Evolutionary conservation across 306 rosid species (phyloP).

Genomic region (Ormosia emarginata): DNA sequence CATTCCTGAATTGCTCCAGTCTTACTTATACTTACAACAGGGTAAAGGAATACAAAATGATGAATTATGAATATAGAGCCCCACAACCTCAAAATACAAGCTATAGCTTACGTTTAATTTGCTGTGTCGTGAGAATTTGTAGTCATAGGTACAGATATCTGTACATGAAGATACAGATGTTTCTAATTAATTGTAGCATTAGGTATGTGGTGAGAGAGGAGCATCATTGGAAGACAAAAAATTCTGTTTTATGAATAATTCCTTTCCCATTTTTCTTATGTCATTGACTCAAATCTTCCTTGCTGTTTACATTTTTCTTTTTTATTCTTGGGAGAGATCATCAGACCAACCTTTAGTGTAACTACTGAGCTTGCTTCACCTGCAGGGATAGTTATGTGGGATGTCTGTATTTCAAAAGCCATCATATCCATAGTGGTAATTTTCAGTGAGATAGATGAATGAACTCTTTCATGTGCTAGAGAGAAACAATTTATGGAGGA

Average conservation of each 20-base stretch:
- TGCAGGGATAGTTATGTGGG: not conserved
- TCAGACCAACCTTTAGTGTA: not conserved
- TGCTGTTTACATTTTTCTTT: not conserved
- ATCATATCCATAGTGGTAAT: not conserved
- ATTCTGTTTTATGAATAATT: not conserved
- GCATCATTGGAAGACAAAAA: not conserved
- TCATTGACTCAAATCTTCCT: not conserved
- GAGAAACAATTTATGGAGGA: not conserved
- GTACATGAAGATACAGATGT: not conserved
- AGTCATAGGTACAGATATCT: not conserved
- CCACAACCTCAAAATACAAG: not conserved
- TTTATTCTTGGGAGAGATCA: not conserved
- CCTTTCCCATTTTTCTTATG: not conserved
- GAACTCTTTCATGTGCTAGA: not conserved
- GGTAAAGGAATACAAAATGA: not conserved
- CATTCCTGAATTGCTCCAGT: constrained; percentile 1
- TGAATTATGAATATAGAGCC: not conserved
- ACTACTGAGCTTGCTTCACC: not conserved
- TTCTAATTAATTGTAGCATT: not conserved
- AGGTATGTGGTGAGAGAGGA: not conserved
- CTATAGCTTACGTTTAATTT: not conserved
- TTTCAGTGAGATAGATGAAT: not conserved
- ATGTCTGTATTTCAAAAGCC: not conserved
- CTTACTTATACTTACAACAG: not conserved
- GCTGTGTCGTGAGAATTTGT: not conserved